Evolutionary conservation across 2,329 filamentous ascomycete species (phyloP), one percentile per base, ranked within the genome.

Genomic region (Ophiosphaerella korrae): DNA sequence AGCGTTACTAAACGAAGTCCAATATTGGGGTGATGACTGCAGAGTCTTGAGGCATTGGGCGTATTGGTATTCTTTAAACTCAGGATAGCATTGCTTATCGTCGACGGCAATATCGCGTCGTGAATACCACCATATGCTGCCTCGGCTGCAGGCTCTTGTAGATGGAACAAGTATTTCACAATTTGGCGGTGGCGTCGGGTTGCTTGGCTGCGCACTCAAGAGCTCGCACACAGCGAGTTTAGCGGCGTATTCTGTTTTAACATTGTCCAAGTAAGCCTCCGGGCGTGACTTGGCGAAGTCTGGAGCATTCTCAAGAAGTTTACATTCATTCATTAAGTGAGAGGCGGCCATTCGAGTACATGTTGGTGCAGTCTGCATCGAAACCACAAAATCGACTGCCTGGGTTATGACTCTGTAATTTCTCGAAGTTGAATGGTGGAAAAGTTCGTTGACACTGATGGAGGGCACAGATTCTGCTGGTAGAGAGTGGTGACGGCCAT

Each of bases 221-320:
- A 87, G 75, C 62, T 88, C 85, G 58, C 86, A 89, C 7, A 87
- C 75, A 9, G 86, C 84, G 13, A 88, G 75, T 38, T 84, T 80
- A 7, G 82, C 81, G 2, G 85, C 84, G 55, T 86, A 88, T 29
- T 84, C 76, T 4, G 82, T 83, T 55, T 80, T 83, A 45, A 73
- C 61, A 11, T 66, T 67, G 34, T 74, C 71, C n/a, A 75, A 52
- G 8, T 67, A 59, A 4, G 60, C 53, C 33, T 72, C 68, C 7
- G 62, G 60, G 13, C 66, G 58, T 12, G 44, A 50, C 52, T 61
- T 64, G 14, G 58, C 58, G 31, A 69, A 66, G 7, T 62, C 61
- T 21, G 67, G 57, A 29, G 63, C 60, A 14, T 68, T 47, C 36
- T 79, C 75, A 23, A 84, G 71, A 0, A 74, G 69, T 57, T 82